Base-by-base conservation (phyloP, 495 filamentous ascomycete species). In the Clavariopsis aquatica region DNA sequence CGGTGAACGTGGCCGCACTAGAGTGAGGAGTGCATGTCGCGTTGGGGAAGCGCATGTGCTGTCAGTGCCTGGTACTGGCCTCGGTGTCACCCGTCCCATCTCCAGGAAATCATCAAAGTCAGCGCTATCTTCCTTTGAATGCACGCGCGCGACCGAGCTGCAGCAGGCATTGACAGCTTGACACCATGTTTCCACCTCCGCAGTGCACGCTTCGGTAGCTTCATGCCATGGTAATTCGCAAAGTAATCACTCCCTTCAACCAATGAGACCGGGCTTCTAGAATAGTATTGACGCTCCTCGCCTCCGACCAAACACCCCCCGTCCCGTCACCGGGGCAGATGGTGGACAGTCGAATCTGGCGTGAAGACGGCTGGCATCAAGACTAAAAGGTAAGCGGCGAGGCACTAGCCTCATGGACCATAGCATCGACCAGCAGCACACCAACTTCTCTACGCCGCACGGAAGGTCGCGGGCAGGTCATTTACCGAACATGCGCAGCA, bases 1-100 rank as follows among this genome's bases (percentile, higher is more conserved):
- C 58, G 58, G 64, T 62, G 64, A 67, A 57, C 62, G 57, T 67
- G 36, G 64, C 20, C 17, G 9, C n/a, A 46, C 15, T 22, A 19
- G 13, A 43, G 38, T 43, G 38, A 43, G 38, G 38, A n/a, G 17
- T 19, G 12, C 47, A 36, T 29, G 38, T 52, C 57, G 19, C 46
- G 45, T 51, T 60, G 36, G 20, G 45, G 53, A 43, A 56, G 53
- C 53, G 31, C 53, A 56, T 45, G 17, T 56, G 31, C 29, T 56
- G 27, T 34, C 23, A 15, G 15, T 23, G 9, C 52, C 31, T 34
- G 52, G 28, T 34, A 34, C 13, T 56, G 17, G 24, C 29, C 31
- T 31, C 29, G 13, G 31, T 19, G 28, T 53, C 51, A 31, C 51
- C 28, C 28, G 17, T 13, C 51, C 51, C 17, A 43, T 43, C 38